phyloP scores from a whole-genome alignment of 306 rosid genomes.

The Casuarina equisetifolia region DNA sequence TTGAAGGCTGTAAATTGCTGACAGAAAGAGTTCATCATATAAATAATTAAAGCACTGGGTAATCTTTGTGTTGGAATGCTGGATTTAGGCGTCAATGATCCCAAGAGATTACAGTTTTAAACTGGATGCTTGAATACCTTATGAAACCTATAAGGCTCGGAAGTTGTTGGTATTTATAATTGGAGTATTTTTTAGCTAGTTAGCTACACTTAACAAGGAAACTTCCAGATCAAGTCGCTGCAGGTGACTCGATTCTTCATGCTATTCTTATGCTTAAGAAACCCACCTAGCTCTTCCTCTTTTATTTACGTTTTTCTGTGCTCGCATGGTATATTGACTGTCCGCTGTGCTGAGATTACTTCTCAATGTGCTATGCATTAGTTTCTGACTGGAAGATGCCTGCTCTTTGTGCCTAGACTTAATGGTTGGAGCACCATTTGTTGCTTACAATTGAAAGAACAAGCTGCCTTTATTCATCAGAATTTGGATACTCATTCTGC shows the following conservation, averaged over 20 bases:
- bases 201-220: not conserved
- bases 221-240: not conserved
- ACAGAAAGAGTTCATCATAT: not conserved
- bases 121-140: not conserved
- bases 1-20: not conserved
- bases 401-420: not conserved
- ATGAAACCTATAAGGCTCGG: not conserved
- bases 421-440: not conserved
- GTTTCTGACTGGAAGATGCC: not conserved
- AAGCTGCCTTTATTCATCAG: no score
- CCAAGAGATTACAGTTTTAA: not conserved
- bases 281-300: not conserved
- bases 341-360: not conserved
- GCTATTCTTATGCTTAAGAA: not conserved
- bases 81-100: not conserved
- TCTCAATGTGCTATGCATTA: not conserved
- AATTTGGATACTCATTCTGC: not conserved
- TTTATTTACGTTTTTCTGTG: not conserved
- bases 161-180: not conserved
- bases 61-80: not conserved
- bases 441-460: not conserved
- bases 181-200: not conserved
- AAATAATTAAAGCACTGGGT: not conserved
- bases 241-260: slow-evolving; percentile 4
- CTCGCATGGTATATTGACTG: not conserved